Evolutionary conservation across 441 rosid genomes (phyloP), one percentile per base, ranked within the genome.

Genomic region (Brassica balearica): DNA sequence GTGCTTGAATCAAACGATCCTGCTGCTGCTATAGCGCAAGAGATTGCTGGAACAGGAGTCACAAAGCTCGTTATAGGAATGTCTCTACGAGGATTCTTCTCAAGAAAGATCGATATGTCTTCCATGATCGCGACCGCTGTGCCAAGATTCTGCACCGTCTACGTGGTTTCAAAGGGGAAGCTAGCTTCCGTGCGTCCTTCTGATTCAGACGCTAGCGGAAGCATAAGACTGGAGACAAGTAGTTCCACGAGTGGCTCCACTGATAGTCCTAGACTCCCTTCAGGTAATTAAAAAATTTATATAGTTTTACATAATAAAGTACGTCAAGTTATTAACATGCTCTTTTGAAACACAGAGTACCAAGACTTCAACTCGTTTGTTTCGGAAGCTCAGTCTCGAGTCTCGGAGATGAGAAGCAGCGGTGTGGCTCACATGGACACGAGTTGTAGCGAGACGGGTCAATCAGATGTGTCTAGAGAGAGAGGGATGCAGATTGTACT

Each of bases 61-160:
- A 82, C 66, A 5, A 92, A 91, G 83, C 95, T 95, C 27, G 95
- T 95, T 14, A 86, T 95, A n/a, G 99, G 99, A 84, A 91, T 91
- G 85, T 82, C 95, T 43, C 77, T 96, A 66, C 79, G 75, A 4
- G 83, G 91, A 71, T 82, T 91, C 74, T 91, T 93, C 75, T 67
- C 90, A 29, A 71, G 83, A 71, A 80, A 75, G 60, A 77, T 77
- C 53, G 84, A 82, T 70, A 78, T 93, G 73, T 86, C 97, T 43
- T 87, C 93, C 0, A 77, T 88, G 86, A 95, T 95, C 67, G 87
- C 99, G 0, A 81, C 75, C 3, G 79, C 84, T 74, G 83, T 83
- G 34, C 98, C 98, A 4, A 87, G 81, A 63, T 91, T 86, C 80
- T 95, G 99, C 71, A 92, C 96, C 0, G 89, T 95, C 38, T 95